Evolutionary conservation across 148 eudicot species (phyloP), one percentile per base, ranked within the genome.

Genomic region (Silene uniflora): DNA sequence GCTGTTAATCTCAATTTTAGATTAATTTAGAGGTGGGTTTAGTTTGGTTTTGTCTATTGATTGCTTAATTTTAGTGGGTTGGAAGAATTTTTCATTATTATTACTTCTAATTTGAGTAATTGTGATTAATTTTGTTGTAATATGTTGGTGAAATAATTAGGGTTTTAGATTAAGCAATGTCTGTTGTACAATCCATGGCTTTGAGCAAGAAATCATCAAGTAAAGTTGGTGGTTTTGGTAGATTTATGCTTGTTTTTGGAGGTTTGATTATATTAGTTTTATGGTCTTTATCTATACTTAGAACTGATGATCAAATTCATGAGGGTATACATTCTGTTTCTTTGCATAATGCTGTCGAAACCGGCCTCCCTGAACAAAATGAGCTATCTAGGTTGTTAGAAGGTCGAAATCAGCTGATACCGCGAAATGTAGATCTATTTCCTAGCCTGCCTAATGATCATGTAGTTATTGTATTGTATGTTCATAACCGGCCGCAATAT

Each of bases 401-500:
- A 22, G 83, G 82, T 55, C 76, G 79, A 44, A 94, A 94, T 81
- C 73, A 77, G 75, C 81, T 87, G 69, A 86, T 91, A 27, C 98
- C 97, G 5, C 85, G 84, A 78, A 94, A 94, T 81, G n/a, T 86
- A 79, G 91, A 91, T 82, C 84, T 87, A 11, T 90, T 81, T 75
- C 96, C 98, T 0, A 74, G 71, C 72, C 73, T 94, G 27, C 81
- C 86, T 3, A 89, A 88, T 66, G 88, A 90, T 84, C 92, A 85
- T 76, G 81, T 90, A 73, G 82, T 85, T 12, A 89, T 94, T 73
- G 98, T 94, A 58, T 84, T 91, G 79, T 94, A 94, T 78, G 98
- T 94, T 78, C 98, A 94, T 75, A 91, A 94, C 73, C 89, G 98
- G 67, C 92, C 98, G 3, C 97, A 90, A 21, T 94, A 94, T 85